A percentile compares a stretch with the other conserved stretches of the same genome.
phyloP scores from a whole-genome alignment of 176 grass and related monocot species.

The Elymus sibiricus region DNA sequence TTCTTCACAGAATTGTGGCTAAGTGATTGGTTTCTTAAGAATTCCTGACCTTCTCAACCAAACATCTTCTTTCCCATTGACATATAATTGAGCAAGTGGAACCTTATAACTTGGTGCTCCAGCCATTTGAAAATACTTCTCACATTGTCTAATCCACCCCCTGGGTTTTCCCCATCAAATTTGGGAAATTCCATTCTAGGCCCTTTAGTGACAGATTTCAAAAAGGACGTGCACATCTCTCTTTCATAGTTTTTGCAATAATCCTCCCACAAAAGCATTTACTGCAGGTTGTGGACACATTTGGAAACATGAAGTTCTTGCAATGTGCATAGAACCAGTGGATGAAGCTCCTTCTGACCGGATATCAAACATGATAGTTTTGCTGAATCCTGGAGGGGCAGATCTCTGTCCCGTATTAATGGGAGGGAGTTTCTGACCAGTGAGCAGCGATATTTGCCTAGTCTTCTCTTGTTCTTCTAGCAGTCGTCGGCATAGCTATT shows the following conservation, averaged over 20 bases:
- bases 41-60: neutral
- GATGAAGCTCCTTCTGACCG: neutral
- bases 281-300: neutral
- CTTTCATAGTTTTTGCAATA: neutral
- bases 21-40: neutral
- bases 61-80: neutral
- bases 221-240: neutral
- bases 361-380: neutral
- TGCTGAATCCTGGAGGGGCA: neutral
- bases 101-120: neutral
- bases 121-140: neutral
- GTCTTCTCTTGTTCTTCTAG: neutral
- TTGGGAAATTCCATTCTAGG: neutral
- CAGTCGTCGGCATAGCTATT: accelerated
- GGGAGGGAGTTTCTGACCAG: neutral
- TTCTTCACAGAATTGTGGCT: neutral
- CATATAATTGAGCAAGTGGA: neutral
- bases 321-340: too few relatives aligned
- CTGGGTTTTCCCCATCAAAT: neutral
- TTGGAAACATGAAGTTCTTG: too few relatives aligned
- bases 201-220: neutral
- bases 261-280: neutral
- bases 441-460: accelerated
- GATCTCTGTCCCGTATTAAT: neutral
- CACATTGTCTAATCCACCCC: neutral